phyloP scores from a whole-genome alignment of 1,284 basidiomycete genomes.

The Tylopilus orsonianus region DNA sequence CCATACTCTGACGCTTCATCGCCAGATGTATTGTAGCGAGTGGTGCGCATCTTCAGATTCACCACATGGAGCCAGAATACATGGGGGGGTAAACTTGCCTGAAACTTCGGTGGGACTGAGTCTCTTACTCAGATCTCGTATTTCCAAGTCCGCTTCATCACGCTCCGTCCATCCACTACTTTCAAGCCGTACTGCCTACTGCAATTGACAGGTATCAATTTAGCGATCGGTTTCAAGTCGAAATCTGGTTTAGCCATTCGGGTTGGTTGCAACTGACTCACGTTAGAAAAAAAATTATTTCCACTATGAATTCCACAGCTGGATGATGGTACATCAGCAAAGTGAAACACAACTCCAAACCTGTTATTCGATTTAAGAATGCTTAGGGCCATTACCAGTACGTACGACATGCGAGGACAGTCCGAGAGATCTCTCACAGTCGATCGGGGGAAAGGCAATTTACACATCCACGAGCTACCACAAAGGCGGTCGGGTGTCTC shows the following conservation, averaged over 20 bases:
- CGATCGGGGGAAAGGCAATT: background rate
- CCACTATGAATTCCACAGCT: background rate
- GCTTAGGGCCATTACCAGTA: no score
- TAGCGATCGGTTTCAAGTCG: constrained; percentile 16
- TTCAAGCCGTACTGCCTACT: background rate
- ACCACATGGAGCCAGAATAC: background rate
- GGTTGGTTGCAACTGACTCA: background rate
- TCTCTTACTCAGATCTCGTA: background rate
- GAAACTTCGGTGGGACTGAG: background rate
- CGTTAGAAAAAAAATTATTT: background rate
- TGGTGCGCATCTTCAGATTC: background rate
- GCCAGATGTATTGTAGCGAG: background rate
- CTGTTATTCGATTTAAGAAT: no score
- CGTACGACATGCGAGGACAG: background rate
- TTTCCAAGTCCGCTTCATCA: background rate
- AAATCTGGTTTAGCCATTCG: background rate
- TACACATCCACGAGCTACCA: no score
- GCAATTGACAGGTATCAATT: constrained; percentile 1
- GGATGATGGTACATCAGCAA: background rate
- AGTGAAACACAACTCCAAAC: constrained; percentile 3
- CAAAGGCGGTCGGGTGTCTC: background rate
- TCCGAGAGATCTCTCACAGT: background rate
- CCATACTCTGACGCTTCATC: background rate
- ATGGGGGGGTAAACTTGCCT: no score
- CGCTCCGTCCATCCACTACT: background rate